Conservation (phyloP, 139 green algal species). For the Haematococcus sp. region DNA sequence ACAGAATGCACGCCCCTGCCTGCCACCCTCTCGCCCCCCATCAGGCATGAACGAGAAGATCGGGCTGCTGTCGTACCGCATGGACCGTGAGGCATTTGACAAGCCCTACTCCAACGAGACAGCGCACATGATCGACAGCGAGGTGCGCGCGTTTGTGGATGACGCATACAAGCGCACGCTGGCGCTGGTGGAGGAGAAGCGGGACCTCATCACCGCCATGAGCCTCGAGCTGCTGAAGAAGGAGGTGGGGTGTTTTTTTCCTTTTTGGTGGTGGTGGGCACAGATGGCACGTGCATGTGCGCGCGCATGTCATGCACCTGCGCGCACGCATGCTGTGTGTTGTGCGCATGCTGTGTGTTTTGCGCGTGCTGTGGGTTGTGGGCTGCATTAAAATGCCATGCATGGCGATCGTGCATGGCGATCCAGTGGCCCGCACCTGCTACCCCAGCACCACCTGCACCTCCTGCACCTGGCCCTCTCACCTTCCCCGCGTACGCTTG, state of each 20-base stretch:
- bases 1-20: not conserved
- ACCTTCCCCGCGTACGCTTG: no score
- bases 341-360: no score
- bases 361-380: no score
- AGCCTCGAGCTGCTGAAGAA: slow-evolving; percentile 61
- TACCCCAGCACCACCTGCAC: no score
- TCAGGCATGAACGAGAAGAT: slow-evolving; percentile 92
- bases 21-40: not conserved
- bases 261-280: not conserved
- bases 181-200: slow-evolving; percentile 82
- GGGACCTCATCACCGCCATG: slow-evolving; percentile 78
- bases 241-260: slow-evolving; percentile 29
- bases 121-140: slow-evolving; percentile 91
- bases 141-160: slow-evolving; percentile 87
- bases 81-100: slow-evolving; percentile 78
- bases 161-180: slow-evolving; percentile 83
- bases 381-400: no score
- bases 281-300: no score
- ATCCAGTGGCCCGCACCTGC: no score
- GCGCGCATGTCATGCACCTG: no score
- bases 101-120: slow-evolving; percentile 97
- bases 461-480: no score
- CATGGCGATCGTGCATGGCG: no score
- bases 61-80: slow-evolving; percentile 92
- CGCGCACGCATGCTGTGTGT: no score